Evolutionary conservation across 2,329 filamentous ascomycete genomes (phyloP).

Genomic region (Pestalotiopsis sp.): DNA sequence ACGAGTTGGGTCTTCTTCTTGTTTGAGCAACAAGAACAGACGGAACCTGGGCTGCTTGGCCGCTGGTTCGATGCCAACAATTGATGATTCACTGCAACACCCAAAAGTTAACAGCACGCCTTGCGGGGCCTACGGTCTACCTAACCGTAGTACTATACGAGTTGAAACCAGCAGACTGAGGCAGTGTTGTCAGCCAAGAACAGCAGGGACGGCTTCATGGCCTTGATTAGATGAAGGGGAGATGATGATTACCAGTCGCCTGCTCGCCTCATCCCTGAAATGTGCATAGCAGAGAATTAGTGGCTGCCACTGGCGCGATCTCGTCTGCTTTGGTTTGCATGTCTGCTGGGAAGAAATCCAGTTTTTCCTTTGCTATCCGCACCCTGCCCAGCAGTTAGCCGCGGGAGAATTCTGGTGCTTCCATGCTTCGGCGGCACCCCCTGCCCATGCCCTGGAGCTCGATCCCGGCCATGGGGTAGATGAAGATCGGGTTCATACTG

Average conservation of each 20-base stretch:
- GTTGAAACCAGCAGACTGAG: background rate
- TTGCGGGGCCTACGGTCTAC: background rate
- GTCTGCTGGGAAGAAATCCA: background rate
- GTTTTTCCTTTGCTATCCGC: background rate
- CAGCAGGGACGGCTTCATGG: background rate
- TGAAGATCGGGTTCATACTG: background rate
- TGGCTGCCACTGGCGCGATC: background rate
- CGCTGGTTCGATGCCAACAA: background rate
- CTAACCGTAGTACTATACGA: background rate
- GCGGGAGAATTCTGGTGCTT: background rate
- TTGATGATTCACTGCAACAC: background rate
- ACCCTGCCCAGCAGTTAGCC: background rate
- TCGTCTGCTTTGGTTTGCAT: background rate
- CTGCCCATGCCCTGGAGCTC: background rate
- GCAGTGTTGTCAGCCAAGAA: background rate
- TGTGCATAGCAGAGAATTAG: background rate
- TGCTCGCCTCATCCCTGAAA: conserved; percentile 2
- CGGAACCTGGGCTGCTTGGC: too few relatives aligned
- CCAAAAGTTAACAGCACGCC: background rate
- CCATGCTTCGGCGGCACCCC: background rate
- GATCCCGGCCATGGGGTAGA: background rate
- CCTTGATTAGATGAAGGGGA: conserved; percentile 3
- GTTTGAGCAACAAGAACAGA: background rate
- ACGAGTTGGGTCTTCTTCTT: background rate
- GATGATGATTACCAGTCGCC: conserved; percentile 3